Evolutionary conservation across 768 basidiomycete species (phyloP), one percentile per base, ranked within the genome.

Genomic region (Podaxis sp.): DNA sequence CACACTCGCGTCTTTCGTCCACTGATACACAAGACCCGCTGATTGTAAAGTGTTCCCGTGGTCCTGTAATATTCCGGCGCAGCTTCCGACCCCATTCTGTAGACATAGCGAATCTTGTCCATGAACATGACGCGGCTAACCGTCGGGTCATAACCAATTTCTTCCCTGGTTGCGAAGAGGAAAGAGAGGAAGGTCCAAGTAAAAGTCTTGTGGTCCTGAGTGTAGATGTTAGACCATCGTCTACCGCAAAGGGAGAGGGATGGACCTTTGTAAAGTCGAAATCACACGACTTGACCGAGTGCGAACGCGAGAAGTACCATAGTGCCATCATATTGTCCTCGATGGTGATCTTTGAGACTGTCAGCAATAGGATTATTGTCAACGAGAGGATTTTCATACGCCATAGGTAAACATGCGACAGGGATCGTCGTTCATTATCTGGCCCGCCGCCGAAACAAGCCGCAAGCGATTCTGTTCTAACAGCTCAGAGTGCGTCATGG

Each of bases 131-230:
- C 42, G 5, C 55, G 42, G 5, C 18, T 32, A 0, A 58, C 40
- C 21, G 40, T 47, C 7, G 40, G 57, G 18, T 63, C 62, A 25
- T 46, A 63, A 1, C 62, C 62, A 2, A 63, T 40, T 18, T 57
- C 48, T 46, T 53, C 35, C 27, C 21, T 5, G 3, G 50, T 53
- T 9, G 62, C 51, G 13, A 42, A 59, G 6, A 59, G 27, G 55
- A 63, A 42, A 5, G 59, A 56, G 7, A 63, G 9, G 7, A 63
- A 51, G 1, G 57, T 27, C 6, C 16, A 21, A 36, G 61, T 46
- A 28, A 61, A 56, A 5, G 21, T 44, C 18, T 14, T 27, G 0
- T 32, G 18, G 28, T 61, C 55, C 62, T 63, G 37, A 3, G 28
- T 13, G 40, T 16, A 35, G 13, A 1, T 44, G 2, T 55, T 4